Evolutionary conservation across 148 eudicot genomes (phyloP).

Genomic region (Selenicereus undatus): DNA sequence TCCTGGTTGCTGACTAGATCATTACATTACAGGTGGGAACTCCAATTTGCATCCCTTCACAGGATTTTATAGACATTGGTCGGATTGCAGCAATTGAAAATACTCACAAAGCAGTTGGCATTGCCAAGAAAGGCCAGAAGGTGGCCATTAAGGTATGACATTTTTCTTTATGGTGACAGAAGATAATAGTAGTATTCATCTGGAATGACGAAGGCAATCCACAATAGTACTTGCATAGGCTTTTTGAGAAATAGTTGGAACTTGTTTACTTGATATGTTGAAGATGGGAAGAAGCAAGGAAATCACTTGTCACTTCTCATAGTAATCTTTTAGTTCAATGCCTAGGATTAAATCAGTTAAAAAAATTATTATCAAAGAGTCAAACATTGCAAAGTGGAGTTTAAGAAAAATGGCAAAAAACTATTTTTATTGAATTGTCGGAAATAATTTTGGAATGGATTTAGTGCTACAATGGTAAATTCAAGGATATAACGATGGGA

Average conservation of each 20-base stretch:
- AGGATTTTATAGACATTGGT: conserved; percentile 69
- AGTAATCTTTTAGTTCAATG: not conserved
- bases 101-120: conserved; percentile 66
- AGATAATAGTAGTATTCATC: not conserved
- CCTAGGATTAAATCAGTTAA: not conserved
- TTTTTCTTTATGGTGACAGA: not conserved
- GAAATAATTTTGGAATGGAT: not conserved
- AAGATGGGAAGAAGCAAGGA: not conserved
- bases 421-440: not conserved
- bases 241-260: not conserved
- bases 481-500: not conserved
- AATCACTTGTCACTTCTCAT: not conserved
- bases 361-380: not conserved
- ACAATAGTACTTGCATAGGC: not conserved
- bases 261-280: not conserved
- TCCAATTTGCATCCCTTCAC: conserved; percentile 75
- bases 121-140: conserved; percentile 76
- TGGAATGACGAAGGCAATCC: not conserved
- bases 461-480: not conserved
- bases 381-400: not conserved
- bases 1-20: not conserved
- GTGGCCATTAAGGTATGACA: conserved; percentile 78
- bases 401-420: not conserved
- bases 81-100: conserved; percentile 76
- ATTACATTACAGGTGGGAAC: conserved; percentile 67